Evolutionary conservation across 805 yeast genomes (phyloP), one percentile per base, ranked within the genome.

Genomic region (Barnettozyma pratensis): DNA sequence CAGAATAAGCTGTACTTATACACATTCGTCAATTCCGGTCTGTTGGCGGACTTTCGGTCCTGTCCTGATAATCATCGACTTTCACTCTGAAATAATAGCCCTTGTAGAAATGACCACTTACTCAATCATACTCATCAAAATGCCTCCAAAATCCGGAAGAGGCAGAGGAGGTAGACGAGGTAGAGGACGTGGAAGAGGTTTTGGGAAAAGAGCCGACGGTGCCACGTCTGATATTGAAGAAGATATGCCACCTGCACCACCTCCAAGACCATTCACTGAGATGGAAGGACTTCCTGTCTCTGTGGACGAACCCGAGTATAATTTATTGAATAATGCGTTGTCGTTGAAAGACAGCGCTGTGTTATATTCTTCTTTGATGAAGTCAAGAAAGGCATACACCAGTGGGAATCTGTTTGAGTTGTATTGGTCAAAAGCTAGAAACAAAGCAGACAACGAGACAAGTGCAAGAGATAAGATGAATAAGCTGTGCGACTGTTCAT

Each of bases 381-480:
- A 79, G 37, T 91, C 97, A 0, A 71, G 98, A 36, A 76, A 75
- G 54, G 71, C 81, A 39, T 78, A 87, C 87, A 63, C 83, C 52
- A 60, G 82, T 65, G 73, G 84, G 4, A 75, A 76, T 35, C 79
- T 89, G 75, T 90, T 92, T 59, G 80, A 79, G 50, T 72, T 85
- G 42, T 88, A 82, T 57, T 92, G 97, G 96, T 74, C 84, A 7
- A 80, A 85, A 51, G 85, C 83, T 44, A 45, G 73, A 70, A 45
- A 74, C 63, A 47, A 65, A 67, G 50, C 66, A 30, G 63, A 67
- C 47, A 63, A 72, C 51, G 74, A 72, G 48, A 65, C 62, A n/a
- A 80, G 78, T 60, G 84, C 87, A 5, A 71, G 95, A 57, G 97
- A 92, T 54, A 82, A 82, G 48, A 90, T 91, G 96, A 84, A 89